Percentiles rank a stretch among this genome's conserved stretches.
Conservation (phyloP, 1,284 basidiomycete species). For the Cryptococcus amylolentus region DNA sequence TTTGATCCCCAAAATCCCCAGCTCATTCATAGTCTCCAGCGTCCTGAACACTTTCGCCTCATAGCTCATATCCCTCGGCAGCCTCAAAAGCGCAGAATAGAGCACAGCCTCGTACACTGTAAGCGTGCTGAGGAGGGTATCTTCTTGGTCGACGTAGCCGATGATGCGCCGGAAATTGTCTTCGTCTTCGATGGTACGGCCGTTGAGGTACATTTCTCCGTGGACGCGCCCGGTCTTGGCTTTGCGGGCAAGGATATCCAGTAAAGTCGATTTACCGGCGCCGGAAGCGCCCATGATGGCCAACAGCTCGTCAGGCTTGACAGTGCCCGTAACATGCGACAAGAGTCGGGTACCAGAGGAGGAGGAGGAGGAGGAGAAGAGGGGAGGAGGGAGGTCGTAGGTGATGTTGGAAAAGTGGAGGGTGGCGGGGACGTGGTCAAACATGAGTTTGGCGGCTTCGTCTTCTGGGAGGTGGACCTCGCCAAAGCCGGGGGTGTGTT, state of each 20-base stretch:
- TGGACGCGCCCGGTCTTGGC: constrained; percentile 72
- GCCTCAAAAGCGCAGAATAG: constrained; percentile 81
- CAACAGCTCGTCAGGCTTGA: constrained; percentile 81
- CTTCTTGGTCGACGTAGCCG: constrained; percentile 97
- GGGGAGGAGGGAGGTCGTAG: constrained; percentile 59
- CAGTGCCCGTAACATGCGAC: constrained; percentile 72
- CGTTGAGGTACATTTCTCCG: constrained; percentile 81
- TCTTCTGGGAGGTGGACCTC: constrained; percentile 73
- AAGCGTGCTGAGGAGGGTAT: constrained; percentile 91
- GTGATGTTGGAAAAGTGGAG: constrained; percentile 82
- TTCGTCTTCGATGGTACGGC: constrained; percentile 65
- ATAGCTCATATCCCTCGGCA: constrained; percentile 90
- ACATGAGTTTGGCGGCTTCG: constrained; percentile 80
- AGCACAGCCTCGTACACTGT: constrained; percentile 97
- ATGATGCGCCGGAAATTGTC: constrained; percentile 76
- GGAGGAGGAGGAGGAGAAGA: too few species aligned
- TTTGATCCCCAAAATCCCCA: constrained; percentile 88
- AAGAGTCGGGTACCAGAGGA: constrained; percentile 64
- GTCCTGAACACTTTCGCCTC: constrained; percentile 92
- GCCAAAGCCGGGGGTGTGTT: constrained; percentile 62
- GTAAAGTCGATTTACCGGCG: constrained; percentile 91
- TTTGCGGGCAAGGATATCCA: constrained; percentile 91
- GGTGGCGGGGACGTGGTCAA: constrained; percentile 86
- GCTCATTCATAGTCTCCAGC: constrained; percentile 90
- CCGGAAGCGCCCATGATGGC: constrained; percentile 96